A percentile compares a stretch with the other conserved stretches of the same genome.
Evolutionary conservation across 2,329 filamentous ascomycete genomes (phyloP).

Genomic region (Fusarium goolgardi): DNA sequence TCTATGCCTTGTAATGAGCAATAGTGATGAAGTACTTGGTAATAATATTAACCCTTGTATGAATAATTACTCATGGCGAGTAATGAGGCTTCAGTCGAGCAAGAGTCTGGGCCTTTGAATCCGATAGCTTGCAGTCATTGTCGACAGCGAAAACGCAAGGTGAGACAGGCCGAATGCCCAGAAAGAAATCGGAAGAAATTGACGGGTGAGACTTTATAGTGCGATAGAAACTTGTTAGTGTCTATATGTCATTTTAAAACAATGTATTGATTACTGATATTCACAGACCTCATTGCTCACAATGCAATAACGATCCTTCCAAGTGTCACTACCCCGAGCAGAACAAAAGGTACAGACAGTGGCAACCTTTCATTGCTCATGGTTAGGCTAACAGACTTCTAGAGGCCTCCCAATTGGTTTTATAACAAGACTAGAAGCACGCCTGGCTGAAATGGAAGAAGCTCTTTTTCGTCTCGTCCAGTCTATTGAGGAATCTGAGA

Average conservation of each 20-base stretch:
- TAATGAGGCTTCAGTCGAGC: conserved; percentile 8
- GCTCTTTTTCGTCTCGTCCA: conserved; percentile 45
- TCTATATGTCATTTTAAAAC: fast-evolving
- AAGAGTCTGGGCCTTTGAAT: conserved; percentile 37
- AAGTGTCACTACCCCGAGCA: conserved; percentile 51
- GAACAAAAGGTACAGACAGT: conserved; percentile 48
- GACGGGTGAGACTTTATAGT: conserved; percentile 15
- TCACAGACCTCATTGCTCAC: conserved; percentile 46
- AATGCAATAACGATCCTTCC: conserved; percentile 48
- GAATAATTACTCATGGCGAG: conserved; percentile 34
- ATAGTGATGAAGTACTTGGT: neutral
- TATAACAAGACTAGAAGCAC: conserved; percentile 53
- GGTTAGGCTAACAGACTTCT: neutral
- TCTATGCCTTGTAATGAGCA: neutral
- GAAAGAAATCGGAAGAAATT: fast-evolving
- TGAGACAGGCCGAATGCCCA: conserved; percentile 19
- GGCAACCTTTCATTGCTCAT: neutral
- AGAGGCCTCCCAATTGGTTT: conserved; percentile 55
- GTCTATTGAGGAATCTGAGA: conserved; percentile 4
- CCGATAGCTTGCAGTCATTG: conserved; percentile 52
- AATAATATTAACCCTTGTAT: conserved; percentile 9
- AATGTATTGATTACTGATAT: fast-evolving
- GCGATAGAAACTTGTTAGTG: conserved; percentile 39
- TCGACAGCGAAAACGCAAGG: conserved; percentile 51
- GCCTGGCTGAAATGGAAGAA: conserved; percentile 51